These are phyloP conservation scores for Irpex sp. DNA, from an alignment of 1,284 basidiomycete genomes.

Conservation along the genomic window DNA sequence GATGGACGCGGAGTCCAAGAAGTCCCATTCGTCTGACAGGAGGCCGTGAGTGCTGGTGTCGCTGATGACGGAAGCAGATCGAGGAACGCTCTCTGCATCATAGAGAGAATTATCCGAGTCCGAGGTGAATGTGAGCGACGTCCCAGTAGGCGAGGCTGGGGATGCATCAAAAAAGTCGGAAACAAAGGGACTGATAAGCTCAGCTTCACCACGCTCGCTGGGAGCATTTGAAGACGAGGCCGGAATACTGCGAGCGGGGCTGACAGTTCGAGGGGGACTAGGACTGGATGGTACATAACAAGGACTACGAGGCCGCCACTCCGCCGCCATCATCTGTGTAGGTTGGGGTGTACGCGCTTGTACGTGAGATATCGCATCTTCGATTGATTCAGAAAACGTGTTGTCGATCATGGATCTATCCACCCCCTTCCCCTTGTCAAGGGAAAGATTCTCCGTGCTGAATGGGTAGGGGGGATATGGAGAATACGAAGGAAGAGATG, in stretches of 20 bases:
- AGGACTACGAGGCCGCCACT: not conserved
- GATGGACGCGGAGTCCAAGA: not conserved
- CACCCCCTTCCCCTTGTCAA: not conserved
- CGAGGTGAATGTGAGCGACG: not conserved
- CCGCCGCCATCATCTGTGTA: not conserved
- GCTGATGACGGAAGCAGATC: conserved; percentile 9
- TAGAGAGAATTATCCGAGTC: not conserved
- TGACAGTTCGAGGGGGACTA: not conserved
- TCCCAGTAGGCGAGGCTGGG: not conserved
- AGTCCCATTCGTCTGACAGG: conserved; percentile 1
- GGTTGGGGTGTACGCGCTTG: not conserved
- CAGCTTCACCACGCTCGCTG: too few species aligned
- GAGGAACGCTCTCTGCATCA: conserved; percentile 7
- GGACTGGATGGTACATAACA: not conserved
- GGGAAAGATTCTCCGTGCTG: not conserved
- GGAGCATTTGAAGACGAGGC: too few species aligned
- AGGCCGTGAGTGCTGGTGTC: not conserved
- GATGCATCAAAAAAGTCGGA: too few species aligned
- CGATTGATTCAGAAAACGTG: not conserved
- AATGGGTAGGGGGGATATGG: not conserved
- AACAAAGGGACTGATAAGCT: too few species aligned
- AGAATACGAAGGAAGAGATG: not conserved
- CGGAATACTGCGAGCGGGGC: too few species aligned
- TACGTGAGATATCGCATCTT: not conserved
- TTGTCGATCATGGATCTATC: not conserved